Evolutionary conservation across 148 eudicot genomes (phyloP).

Genomic region (Salicornia ramosissima): DNA sequence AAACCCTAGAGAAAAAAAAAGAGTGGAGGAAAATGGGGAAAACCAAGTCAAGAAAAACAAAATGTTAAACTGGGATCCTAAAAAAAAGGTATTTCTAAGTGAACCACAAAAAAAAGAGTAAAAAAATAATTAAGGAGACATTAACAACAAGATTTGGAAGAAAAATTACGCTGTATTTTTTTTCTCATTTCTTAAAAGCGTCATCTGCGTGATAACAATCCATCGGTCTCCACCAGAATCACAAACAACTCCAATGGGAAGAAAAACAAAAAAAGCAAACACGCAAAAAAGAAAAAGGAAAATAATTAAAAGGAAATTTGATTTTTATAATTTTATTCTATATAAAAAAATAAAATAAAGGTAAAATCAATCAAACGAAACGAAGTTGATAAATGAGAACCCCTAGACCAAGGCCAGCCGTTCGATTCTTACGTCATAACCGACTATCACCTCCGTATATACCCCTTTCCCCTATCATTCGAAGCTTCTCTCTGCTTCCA

Average conservation of each 20-base stretch:
- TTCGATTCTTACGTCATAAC: neutral
- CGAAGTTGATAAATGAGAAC: neutral
- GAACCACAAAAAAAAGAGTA: neutral
- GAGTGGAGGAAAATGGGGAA: neutral
- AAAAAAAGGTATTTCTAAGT: neutral
- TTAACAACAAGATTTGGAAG: neutral
- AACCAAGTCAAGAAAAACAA: neutral
- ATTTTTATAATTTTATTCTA: neutral
- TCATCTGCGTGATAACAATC: neutral
- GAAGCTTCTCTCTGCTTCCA: neutral
- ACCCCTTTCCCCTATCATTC: neutral
- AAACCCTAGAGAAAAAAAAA: too few species aligned
- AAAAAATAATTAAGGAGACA: neutral
- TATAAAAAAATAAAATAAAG: neutral
- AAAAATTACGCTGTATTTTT: neutral
- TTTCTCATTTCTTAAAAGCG: too few species aligned
- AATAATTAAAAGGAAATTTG: neutral
- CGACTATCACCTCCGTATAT: neutral
- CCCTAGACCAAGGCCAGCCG: neutral
- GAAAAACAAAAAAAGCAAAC: neutral
- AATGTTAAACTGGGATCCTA: too few species aligned
- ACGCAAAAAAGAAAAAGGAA: neutral
- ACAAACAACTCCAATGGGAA: constrained; percentile 5
- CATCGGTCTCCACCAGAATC: neutral
- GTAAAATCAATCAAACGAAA: neutral